Evolutionary conservation across 495 filamentous ascomycete genomes (phyloP).

Genomic region (Neurospora hispaniola): DNA sequence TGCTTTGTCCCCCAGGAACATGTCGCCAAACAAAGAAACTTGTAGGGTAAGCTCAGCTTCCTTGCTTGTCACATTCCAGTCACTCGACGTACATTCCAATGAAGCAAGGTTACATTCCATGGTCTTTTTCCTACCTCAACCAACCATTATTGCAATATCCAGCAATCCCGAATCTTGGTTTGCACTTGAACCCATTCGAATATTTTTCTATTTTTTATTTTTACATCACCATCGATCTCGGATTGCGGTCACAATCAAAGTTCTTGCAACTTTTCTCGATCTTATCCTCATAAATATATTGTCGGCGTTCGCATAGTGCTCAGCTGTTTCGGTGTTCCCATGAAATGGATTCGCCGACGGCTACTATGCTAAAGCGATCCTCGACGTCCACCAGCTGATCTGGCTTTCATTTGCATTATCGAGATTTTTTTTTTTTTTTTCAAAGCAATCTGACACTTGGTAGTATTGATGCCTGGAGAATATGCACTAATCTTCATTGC

Average conservation of each 20-base stretch:
- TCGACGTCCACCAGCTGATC: neutral
- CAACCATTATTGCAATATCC: neutral
- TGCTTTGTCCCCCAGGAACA: neutral
- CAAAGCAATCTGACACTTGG: neutral
- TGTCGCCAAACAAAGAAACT: neutral
- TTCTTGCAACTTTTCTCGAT: neutral
- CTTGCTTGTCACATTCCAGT: neutral
- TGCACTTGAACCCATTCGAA: too few species aligned
- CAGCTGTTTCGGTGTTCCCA: neutral
- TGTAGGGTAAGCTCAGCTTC: neutral
- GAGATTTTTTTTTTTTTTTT: neutral
- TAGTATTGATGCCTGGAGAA: neutral
- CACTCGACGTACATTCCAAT: too few species aligned
- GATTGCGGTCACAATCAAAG: neutral
- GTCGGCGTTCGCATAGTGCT: neutral
- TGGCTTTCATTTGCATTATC: neutral
- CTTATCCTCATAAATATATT: neutral
- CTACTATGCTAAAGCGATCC: neutral
- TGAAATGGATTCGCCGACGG: neutral
- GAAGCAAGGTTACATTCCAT: neutral
- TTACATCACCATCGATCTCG: neutral
- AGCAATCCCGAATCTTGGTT: too few species aligned
- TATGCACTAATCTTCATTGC: neutral
- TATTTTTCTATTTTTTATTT: neutral
- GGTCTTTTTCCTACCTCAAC: neutral